Evolutionary conservation across 768 basidiomycete genomes (phyloP), one percentile per base, ranked within the genome.

Genomic region (Phaeotremella fagi): DNA sequence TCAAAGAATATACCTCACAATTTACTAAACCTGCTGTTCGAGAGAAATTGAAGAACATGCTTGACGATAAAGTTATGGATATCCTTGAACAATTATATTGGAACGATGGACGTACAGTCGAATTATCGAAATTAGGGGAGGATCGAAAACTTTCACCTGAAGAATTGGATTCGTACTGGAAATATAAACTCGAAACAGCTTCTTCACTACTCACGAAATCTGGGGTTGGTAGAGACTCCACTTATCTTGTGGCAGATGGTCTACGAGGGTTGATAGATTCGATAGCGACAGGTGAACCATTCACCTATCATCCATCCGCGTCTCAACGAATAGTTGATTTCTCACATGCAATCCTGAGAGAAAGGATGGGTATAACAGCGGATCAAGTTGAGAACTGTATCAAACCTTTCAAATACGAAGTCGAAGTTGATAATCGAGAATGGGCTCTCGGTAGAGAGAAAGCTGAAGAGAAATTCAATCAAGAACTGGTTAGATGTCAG

Each of bases 331-430:
- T 99, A 55, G 82, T 88, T 52, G 81, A 94, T 66, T 95, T 97
- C 72, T 88, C 88, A 9, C 92, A 98, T 75, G 83, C 81, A 74
- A 92, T 99, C 68, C 77, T 99, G 48, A 81, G 94, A 54, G 94
- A 98, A 67, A 83, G 94, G 4, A 87, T 97, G 52, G 87, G 89
- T 15, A 77, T 94, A 50, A 90, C 95, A n/a, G 86, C 89, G 3
- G 95, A 99, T 72, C 94, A 98, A 76, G 94, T 99, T 15, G 95
- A 99, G 79, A 99, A 98, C 74, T 94, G 90, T 75, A 97, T 99
- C 80, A 99, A 99, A 76, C 95, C 94, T 25, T 97, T 83, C 81
- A 99, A 99, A 78, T 94, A 95, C 68, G 94, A 98, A 68, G 85
- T 98, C 24, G 95, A 99, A 71, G 86, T 97, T 14, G 91, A 97